Evolutionary conservation across 1,139 yeast species (phyloP).

Genomic region (Nematodospora anomalae): DNA sequence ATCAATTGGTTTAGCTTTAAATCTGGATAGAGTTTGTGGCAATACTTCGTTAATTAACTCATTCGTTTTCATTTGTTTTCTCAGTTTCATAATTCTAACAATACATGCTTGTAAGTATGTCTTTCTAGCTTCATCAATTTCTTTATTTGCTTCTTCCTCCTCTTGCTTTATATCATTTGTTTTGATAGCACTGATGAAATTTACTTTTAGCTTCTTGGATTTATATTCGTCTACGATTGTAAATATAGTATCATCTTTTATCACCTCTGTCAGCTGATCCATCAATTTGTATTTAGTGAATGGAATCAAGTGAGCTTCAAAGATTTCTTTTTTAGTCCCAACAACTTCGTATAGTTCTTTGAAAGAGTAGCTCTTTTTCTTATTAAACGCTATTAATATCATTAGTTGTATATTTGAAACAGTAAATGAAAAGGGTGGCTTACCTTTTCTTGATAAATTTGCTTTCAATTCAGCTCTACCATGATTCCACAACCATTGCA

Average conservation of each 20-base stretch:
- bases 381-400: slow-evolving; percentile 77
- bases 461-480: slow-evolving; percentile 92
- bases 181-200: slow-evolving; percentile 81
- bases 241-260: slow-evolving; percentile 58
- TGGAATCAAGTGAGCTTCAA: slow-evolving; percentile 76
- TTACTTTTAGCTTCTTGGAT: slow-evolving; percentile 80
- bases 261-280: slow-evolving; percentile 51
- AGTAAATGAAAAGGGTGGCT: slow-evolving; percentile 78
- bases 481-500: slow-evolving; percentile 95
- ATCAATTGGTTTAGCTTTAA: slow-evolving; percentile 81
- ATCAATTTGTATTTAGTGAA: slow-evolving; percentile 77
- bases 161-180: slow-evolving; percentile 69
- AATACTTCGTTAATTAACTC: slow-evolving; percentile 85
- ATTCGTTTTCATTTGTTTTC: slow-evolving; percentile 76
- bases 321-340: slow-evolving; percentile 61
- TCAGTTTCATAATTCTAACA: slow-evolving; percentile 94
- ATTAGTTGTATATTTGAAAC: slow-evolving; percentile 88
- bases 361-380: slow-evolving; percentile 56
- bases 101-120: slow-evolving; percentile 88
- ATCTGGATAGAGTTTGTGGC: slow-evolving; percentile 81
- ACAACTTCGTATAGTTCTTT: slow-evolving; percentile 66
- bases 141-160: slow-evolving; percentile 78
- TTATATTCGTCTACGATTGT: slow-evolving; percentile 80
- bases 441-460: slow-evolving; percentile 78
- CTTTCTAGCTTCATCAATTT: slow-evolving; percentile 84